These are phyloP conservation scores for Arachnomyces sp. DNA, from an alignment of 2,329 filamentous ascomycete genomes.

Conservation along the genomic window DNA sequence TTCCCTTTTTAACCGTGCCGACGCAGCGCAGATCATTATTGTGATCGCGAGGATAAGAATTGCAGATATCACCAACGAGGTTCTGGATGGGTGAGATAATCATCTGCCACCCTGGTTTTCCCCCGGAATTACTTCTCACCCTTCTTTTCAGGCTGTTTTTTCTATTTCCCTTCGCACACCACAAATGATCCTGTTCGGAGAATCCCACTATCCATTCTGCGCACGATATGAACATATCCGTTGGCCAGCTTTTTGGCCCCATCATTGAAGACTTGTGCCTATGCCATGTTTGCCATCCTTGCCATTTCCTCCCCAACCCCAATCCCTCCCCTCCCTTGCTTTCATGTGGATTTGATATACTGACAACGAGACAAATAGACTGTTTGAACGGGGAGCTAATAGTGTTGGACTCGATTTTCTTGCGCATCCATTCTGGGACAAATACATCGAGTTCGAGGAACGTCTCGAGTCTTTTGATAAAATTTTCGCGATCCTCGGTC, in stretches of 20 bases:
- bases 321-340: slow-evolving; percentile 23
- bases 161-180: slow-evolving; percentile 33
- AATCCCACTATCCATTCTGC: slow-evolving; percentile 23
- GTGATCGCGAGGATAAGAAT: slow-evolving; percentile 29
- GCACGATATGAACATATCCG: slow-evolving; percentile 28
- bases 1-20: slow-evolving; percentile 50
- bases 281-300: slow-evolving; percentile 42
- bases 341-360: slow-evolving; percentile 18
- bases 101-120: slow-evolving; percentile 42
- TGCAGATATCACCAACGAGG: slow-evolving; percentile 31
- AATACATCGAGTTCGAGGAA: slow-evolving; percentile 95
- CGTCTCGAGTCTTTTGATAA: slow-evolving; percentile 75
- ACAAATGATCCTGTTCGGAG: slow-evolving; percentile 26
- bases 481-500: slow-evolving; percentile 74
- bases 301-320: slow-evolving; percentile 21
- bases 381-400: slow-evolving; percentile 83
- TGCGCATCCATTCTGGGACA: slow-evolving; percentile 96
- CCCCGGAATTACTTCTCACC: slow-evolving; percentile 45
- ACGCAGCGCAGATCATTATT: slow-evolving; percentile 32
- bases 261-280: slow-evolving; percentile 31
- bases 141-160: slow-evolving; percentile 43
- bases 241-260: slow-evolving; percentile 32
- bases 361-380: slow-evolving; percentile 48
- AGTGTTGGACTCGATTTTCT: slow-evolving; percentile 89
- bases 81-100: slow-evolving; percentile 59